Evolutionary conservation across 352 stramenopile species (phyloP).

Genomic region (Halophytophthora batemanensis): DNA sequence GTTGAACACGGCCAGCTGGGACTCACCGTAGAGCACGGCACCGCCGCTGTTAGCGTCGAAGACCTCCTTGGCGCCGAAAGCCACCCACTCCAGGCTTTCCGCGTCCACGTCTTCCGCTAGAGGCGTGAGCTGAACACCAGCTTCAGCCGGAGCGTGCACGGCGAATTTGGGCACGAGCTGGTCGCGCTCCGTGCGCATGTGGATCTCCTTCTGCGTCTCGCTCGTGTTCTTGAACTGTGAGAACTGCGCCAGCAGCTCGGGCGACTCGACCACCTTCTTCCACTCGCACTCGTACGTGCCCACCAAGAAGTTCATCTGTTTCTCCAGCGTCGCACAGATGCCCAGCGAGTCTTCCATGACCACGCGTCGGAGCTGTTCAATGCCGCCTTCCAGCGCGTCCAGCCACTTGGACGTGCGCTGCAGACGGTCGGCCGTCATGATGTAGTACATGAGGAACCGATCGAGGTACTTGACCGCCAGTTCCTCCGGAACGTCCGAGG

Average conservation of each 20-base stretch:
- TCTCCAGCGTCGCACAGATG: conserved; percentile 68
- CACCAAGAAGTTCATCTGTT: conserved; percentile 89
- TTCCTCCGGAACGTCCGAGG: conserved; percentile 46
- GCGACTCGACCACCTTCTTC: conserved; percentile 89
- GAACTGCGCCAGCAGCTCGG: conserved; percentile 76
- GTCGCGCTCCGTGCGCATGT: conserved; percentile 73
- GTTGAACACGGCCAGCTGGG: conserved; percentile 91
- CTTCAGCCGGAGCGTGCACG: conserved; percentile 47
- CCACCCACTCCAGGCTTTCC: conserved; percentile 59
- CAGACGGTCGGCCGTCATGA: conserved; percentile 67
- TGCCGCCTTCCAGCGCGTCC: conserved; percentile 68
- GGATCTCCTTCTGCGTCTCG: conserved; percentile 55
- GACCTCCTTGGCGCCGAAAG: conserved; percentile 61
- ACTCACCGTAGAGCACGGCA: conserved; percentile 87
- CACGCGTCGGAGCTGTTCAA: conserved; percentile 47
- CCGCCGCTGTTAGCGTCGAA: conserved; percentile 84
- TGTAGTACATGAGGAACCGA: conserved; percentile 92
- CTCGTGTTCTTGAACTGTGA: conserved; percentile 91
- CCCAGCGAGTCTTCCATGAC: conserved; percentile 90
- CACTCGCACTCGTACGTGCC: conserved; percentile 94
- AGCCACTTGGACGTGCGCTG: conserved; percentile 89
- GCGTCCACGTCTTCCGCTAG: conserved; percentile 14
- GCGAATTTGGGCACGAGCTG: conserved; percentile 71
- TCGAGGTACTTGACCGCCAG: conserved; percentile 87
- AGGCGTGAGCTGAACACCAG: conserved; percentile 45